These are phyloP conservation scores for Quercus wislizeni DNA, from an alignment of 306 rosid genomes.

Conservation along the genomic window DNA sequence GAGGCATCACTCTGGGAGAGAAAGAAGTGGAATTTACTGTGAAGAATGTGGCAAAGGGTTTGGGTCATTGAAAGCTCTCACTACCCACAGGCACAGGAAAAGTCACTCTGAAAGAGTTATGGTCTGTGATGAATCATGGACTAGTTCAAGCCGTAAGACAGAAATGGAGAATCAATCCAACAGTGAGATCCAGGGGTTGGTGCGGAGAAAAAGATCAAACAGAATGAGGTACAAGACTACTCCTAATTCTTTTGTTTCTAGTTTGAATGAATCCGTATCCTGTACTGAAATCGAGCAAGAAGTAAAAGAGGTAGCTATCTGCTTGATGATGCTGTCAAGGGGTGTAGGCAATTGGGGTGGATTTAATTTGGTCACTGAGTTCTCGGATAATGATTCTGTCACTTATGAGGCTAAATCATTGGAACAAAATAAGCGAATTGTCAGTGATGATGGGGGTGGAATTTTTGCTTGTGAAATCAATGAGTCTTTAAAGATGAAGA, in stretches of 20 bases:
- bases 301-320: slow-evolving; percentile 32
- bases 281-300: slow-evolving; percentile 21
- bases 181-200: slow-evolving; percentile 19
- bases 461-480: slow-evolving; percentile 3
- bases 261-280: slow-evolving; percentile 20
- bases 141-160: slow-evolving; percentile 9
- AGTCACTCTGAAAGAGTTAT: slow-evolving; percentile 3
- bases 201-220: slow-evolving; percentile 44
- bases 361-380: slow-evolving; percentile 21
- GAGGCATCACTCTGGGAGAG: slow-evolving; percentile 45
- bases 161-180: not conserved
- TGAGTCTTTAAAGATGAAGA: slow-evolving; percentile 14
- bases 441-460: slow-evolving; percentile 7
- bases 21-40: slow-evolving; percentile 28
- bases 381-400: slow-evolving; percentile 28
- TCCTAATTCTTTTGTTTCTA: slow-evolving; percentile 16
- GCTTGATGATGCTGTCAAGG: slow-evolving; percentile 41
- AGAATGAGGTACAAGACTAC: slow-evolving; percentile 30
- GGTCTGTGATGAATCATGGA: slow-evolving; percentile 1
- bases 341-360: slow-evolving; percentile 23
- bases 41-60: slow-evolving; percentile 37
- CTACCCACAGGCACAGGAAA: slow-evolving; percentile 17
- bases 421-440: slow-evolving; percentile 1
- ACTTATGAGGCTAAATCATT: slow-evolving; percentile 21
- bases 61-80: slow-evolving; percentile 24